Evolutionary conservation across 2,329 filamentous ascomycete genomes (phyloP), one percentile per base, ranked within the genome.

Genomic region (Gyromitra esculenta): DNA sequence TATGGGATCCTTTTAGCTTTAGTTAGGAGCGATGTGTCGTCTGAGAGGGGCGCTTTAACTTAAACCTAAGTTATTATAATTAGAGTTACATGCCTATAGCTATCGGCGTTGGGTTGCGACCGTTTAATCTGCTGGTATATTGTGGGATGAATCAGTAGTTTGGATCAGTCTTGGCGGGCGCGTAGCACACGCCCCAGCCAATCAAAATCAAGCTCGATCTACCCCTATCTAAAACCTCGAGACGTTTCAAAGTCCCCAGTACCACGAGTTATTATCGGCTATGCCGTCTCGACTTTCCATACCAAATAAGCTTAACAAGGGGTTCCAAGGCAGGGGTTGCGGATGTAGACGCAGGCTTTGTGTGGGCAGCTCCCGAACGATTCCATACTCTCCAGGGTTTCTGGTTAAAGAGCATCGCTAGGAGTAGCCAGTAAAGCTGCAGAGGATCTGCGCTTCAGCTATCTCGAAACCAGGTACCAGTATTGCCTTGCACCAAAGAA

Each of bases 231-330:
- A 31, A 25, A 56, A 56, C 50, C 50, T 8, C 4, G 8, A 52
- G 50, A 45, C 21, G 52, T 56, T 56, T 56, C 52, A 56, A 15
- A 13, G 3, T 31, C 25, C 31, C 21, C 8, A 56, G 52, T 15
- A 21, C 52, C 52, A 21, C 52, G 25, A 15, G 21, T 31, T 56
- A 56, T 56, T 56, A 31, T 56, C 52, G 52, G 52, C 15, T 56
- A 56, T 52, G 48, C 48, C 48, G 48, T 21, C 48, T 52, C 48
- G 18, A 52, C 5, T 52, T 52, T n/a, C n/a, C 48, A 35, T 21
- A 31, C 52, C 5, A 56, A 56, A 31, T 56, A 56, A 15, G 25
- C 52, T 31, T 21, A 15, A 15, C 18, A 31, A 21, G 52, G 21
- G 21, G 52, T 56, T 56, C 31, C 21, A 15, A 31, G 52, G 8